phyloP scores from a whole-genome alignment of 345 rosid species.

The Salix suchowensis region DNA sequence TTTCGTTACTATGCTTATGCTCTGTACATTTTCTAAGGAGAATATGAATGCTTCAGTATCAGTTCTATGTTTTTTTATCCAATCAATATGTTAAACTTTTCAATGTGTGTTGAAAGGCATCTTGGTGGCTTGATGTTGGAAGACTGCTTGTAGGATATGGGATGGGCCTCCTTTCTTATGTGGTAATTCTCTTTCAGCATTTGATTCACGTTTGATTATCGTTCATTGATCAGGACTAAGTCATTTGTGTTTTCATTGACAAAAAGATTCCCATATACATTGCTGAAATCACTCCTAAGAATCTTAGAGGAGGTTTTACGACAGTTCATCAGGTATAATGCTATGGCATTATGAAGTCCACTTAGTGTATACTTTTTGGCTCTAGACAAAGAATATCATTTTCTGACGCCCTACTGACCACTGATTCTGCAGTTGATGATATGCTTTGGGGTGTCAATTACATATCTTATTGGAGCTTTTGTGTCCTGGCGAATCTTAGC shows the following conservation, averaged over 20 bases:
- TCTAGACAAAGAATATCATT: background rate
- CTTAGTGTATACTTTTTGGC: background rate
- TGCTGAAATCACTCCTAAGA: constrained; percentile 81
- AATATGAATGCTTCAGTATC: background rate
- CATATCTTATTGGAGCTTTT: constrained; percentile 66
- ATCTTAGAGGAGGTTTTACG: constrained; percentile 68
- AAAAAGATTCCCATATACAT: constrained; percentile 69
- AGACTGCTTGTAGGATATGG: constrained; percentile 66
- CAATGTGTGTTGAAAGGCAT: constrained; percentile 33
- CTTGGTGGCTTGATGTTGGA: constrained; percentile 64
- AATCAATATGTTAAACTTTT: background rate
- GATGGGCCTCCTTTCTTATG: constrained; percentile 65
- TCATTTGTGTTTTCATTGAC: background rate
- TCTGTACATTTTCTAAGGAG: background rate
- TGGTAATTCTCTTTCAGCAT: constrained; percentile 38
- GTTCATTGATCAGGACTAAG: background rate
- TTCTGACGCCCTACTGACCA: background rate
- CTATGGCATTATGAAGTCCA: background rate
- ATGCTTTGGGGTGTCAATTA: constrained; percentile 55
- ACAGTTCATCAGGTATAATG: constrained; percentile 53
- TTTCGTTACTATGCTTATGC: background rate
- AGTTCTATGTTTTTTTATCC: background rate
- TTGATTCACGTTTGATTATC: constrained; percentile 1
- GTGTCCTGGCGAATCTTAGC: constrained; percentile 65
- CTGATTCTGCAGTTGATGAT: constrained; percentile 58